Evolutionary conservation across 345 rosid species (phyloP), one percentile per base, ranked within the genome.

Genomic region (Eucalyptus marginata): DNA sequence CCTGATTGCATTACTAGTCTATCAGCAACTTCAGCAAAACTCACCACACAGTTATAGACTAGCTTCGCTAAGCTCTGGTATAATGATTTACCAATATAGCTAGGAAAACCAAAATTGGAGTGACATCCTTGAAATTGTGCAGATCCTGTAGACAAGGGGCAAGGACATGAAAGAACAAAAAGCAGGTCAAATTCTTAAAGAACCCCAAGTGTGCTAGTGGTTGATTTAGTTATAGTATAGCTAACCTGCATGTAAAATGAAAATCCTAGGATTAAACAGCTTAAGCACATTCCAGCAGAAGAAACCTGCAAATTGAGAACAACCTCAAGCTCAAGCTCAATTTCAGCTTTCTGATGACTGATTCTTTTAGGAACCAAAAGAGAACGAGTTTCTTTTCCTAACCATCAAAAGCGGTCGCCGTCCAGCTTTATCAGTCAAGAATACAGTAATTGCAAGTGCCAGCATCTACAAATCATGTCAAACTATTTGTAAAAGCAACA

Each of bases 1-100:
- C 96, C 98, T 93, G 90, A 9, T 88, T 71, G 84, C 88, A 86
- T 84, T 31, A 81, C 31, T 36, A 15, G n/a, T 86, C 88, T n/a
- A 80, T 56, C 16, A 33, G 88, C 50, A 33, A 86, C 64, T 62
- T 22, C 71, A 24, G 51, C 59, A 29, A 14, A 8, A 25, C 11
- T 66, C 29, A 31, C 43, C 54, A 64, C 40, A 87, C 33, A 29
- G 44, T 49, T 8, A n/a, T 49, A 50, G 64, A 86, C 87, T n/a
- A 25, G 16, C 33, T 86, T 47, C 10, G 5, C 59, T 49, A 20
- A 51, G 27, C 36, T 47, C 46, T 10, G 27, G 83, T 36, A 11
- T 18, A 20, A 20, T 20, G 83, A 71, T 71, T 71, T 71, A 71
- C 83, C 83, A 71, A 71, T 71, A 36, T 18, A 36, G 83, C 83